Evolutionary conservation across 768 basidiomycete species (phyloP), one percentile per base, ranked within the genome.

Genomic region (Trametes sanguinea): DNA sequence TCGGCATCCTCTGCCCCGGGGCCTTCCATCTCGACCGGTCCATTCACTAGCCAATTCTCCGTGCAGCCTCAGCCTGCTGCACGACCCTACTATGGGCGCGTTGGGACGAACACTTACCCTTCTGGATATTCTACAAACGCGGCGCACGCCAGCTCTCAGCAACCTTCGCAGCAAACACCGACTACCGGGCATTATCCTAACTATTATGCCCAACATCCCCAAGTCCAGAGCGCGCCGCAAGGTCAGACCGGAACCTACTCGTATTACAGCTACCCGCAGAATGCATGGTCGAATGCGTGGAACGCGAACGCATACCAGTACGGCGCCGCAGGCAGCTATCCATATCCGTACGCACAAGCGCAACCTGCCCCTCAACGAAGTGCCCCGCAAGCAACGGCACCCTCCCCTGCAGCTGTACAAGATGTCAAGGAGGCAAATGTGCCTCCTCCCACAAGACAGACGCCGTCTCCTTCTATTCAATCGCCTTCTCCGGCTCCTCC

Each of bases 401-500:
- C 57, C 10, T 2, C 27, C 17, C 16, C 57, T n/a, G 30, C 54
- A 2, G 45, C 55, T 22, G 8, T 54, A 14, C 50, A 43, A 7
- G 40, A 37, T 6, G 10, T 35, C 1, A 37, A 57, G 30, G 42
- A 45, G 2, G 16, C 50, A 4, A 29, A 11, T 10, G 39, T 55
- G 1, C 43, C 35, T 33, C 61, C 59, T 1, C n/a, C 32, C 4
- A 52, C 51, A 39, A 27, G 17, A 32, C 54, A 62, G 16, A 65
- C 67, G 6, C 71, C 71, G 39, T 70, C 64, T n/a, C 72, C 72
- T 10, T 70, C 73, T 6, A 37, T 37, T 4, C 74, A 75, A 16
- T 72, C 72, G 6, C 65, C 62, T 6, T 45, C 67, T 40, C 64
- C 74, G 7, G 64, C 75, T 40, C 74, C 79, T n/a, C 78, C 80